Evolutionary conservation across 2,329 filamentous ascomycete genomes (phyloP), one percentile per base, ranked within the genome.

Genomic region (Claviceps arundinis): DNA sequence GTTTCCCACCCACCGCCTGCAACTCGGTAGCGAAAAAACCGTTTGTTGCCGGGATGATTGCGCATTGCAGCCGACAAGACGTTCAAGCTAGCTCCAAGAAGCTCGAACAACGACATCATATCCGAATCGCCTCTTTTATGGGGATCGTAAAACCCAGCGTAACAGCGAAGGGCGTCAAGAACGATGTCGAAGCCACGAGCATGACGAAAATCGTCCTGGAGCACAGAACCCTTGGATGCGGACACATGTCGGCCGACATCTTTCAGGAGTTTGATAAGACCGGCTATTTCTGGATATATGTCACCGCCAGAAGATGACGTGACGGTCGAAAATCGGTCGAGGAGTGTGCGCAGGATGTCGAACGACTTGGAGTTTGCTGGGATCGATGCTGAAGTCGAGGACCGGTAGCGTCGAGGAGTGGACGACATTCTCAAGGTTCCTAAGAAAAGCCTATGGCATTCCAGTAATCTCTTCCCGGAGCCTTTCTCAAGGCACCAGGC

Each of bases 131-230:
- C 77, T 62, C 77, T 76, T 62, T 77, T 81, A 52, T 72, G 72
- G n/a, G 78, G 81, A 60, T 87, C 80, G 68, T 91, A 93, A 62
- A 84, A 86, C 56, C 85, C 85, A 1, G 85, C 84, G 56, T 89
- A 81, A 51, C 80, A 76, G 53, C 82, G 77, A 22, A 94, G 70
- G 26, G 87, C 76, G 43, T 80, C 73, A 50, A 95, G 73, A 22
- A 95, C 70, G 44, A 77, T 75, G 60, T 88, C 80, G 66, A 95
- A 95, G 60, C 90, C 90, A 52, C 78, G 75, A 26, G 89, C 76
- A 62, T 87, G 81, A 58, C 90, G 81, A 64, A 96, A 95, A 59
- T 87, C 83, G 69, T 95, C 87, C 69, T 89, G 88, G 5, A 73
- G 70, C 3, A 73, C 66, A 54, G 70, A 70, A 2, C 74, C 71